phyloP scores from a whole-genome alignment of 169 alveolate species.

The Plasmodium sp. region DNA sequence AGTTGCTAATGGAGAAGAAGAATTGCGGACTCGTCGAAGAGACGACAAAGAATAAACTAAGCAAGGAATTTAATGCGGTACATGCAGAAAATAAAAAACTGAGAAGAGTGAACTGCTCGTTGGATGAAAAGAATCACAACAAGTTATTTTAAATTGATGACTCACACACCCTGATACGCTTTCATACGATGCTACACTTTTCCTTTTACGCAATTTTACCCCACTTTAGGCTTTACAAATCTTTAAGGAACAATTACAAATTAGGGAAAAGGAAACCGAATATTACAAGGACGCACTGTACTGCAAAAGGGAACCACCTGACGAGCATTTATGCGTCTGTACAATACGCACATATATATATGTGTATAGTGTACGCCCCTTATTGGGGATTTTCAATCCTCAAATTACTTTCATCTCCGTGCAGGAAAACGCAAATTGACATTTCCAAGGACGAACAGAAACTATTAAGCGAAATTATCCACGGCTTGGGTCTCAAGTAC shows the following conservation, averaged over 20 bases:
- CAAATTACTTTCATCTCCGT: neutral
- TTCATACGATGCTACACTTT: neutral
- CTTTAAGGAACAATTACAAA: slow-evolving; percentile 67
- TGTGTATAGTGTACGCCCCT: neutral
- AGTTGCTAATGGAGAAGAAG: slow-evolving; percentile 68
- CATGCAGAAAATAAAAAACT: neutral
- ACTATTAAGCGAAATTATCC: slow-evolving; percentile 61
- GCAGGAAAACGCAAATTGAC: slow-evolving; percentile 64
- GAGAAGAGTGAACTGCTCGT: neutral
- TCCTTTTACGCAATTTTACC: neutral
- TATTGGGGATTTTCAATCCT: neutral
- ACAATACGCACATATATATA: neutral
- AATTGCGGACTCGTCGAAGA: slow-evolving; percentile 37
- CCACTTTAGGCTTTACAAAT: slow-evolving; percentile 64
- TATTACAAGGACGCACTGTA: slow-evolving; percentile 70
- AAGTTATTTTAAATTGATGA: neutral
- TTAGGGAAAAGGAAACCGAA: slow-evolving; percentile 76
- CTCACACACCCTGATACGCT: neutral
- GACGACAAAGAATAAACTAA: slow-evolving; percentile 68
- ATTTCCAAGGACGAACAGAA: slow-evolving; percentile 65
- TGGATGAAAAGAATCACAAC: neutral
- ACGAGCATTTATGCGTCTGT: neutral
- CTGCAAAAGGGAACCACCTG: neutral
- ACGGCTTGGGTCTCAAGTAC: slow-evolving; percentile 57
- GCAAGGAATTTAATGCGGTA: slow-evolving; percentile 74